A percentile compares a stretch with the other conserved stretches of the same genome.
Evolutionary conservation across 2,329 filamentous ascomycete genomes (phyloP).

Genomic region (Neonectria coccinea): DNA sequence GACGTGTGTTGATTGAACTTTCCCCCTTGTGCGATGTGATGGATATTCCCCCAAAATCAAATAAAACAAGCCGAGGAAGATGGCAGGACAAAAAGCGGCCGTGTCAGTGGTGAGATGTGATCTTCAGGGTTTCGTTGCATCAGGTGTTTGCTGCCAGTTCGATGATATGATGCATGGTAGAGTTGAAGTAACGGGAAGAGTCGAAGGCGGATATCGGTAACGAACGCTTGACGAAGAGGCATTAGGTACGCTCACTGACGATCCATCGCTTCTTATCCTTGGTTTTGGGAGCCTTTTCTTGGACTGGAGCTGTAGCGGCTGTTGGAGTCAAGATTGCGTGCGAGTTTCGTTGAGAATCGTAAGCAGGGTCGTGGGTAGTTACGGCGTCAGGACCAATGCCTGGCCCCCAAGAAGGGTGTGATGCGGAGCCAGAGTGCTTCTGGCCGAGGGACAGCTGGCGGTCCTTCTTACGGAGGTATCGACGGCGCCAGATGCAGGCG

Average conservation of each 20-base stretch:
- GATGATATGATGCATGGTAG: constrained; percentile 27
- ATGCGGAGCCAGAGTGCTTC: constrained; percentile 55
- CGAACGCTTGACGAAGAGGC: constrained; percentile 8
- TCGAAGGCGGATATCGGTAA: constrained; percentile 16
- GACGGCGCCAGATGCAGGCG: constrained; percentile 77
- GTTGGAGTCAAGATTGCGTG: constrained; percentile 40
- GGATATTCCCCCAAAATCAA: constrained; percentile 18
- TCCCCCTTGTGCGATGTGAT: constrained; percentile 10
- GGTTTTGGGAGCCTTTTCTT: constrained; percentile 50
- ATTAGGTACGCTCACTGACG: constrained; percentile 57
- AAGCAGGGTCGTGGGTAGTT: constrained; percentile 47
- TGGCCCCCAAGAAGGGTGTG: constrained; percentile 52
- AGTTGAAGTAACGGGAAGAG: constrained; percentile 17
- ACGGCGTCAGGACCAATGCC: constrained; percentile 41
- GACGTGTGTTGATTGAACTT: neutral
- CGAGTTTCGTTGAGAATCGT: constrained; percentile 44
- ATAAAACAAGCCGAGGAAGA: constrained; percentile 30
- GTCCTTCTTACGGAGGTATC: constrained; percentile 78
- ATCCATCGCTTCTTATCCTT: constrained; percentile 62
- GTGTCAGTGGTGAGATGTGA: constrained; percentile 34
- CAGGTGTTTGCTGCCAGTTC: constrained; percentile 34
- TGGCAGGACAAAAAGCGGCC: constrained; percentile 36
- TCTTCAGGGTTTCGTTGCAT: constrained; percentile 12
- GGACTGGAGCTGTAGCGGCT: constrained; percentile 25
- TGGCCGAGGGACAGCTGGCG: constrained; percentile 55